phyloP scores from a whole-genome alignment of 192 early-diverging fungal species.

The Entomortierella beljakovae region DNA sequence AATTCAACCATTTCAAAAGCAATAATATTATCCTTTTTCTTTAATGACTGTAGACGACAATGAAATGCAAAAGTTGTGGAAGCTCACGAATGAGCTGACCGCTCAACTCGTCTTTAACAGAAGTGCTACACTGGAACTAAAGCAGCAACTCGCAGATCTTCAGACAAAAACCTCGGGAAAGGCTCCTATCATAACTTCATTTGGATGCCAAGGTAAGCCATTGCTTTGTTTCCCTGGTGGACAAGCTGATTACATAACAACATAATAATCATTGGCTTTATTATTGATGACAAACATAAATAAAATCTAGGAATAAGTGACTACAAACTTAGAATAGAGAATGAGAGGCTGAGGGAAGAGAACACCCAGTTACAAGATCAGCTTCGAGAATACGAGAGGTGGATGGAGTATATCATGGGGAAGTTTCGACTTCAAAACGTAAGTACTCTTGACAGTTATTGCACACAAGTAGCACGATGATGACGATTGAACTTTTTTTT shows the following conservation, averaged over 20 bases:
- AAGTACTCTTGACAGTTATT: not conserved
- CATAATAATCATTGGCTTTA: too few relatives aligned
- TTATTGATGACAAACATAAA: not conserved
- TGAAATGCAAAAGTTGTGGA: slow-evolving; percentile 57
- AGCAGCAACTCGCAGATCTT: slow-evolving; percentile 52
- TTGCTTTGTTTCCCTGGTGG: too few relatives aligned
- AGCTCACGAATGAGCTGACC: slow-evolving; percentile 59
- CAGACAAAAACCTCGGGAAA: slow-evolving; percentile 20
- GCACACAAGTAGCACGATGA: not conserved
- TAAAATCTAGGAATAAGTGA: slow-evolving; percentile 15
- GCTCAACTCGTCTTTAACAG: slow-evolving; percentile 57
- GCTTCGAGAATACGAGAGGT: slow-evolving; percentile 37
- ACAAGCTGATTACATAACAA: too few relatives aligned
- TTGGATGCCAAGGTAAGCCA: not conserved
- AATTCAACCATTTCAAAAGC: not conserved
- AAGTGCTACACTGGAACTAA: slow-evolving; percentile 35
- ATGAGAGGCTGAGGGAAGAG: slow-evolving; percentile 37
- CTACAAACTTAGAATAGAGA: slow-evolving; percentile 32
- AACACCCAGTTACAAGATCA: slow-evolving; percentile 44
- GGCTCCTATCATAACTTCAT: not conserved
- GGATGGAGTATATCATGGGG: slow-evolving; percentile 50
- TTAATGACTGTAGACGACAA: slow-evolving; percentile 55
- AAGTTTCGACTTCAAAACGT: slow-evolving; percentile 53
- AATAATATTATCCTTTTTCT: not conserved
- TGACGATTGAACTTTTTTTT: not conserved